A percentile compares a stretch with the other conserved stretches of the same genome.
These are phyloP conservation scores for Beta corolliflora DNA, from an alignment of 179 eudicot species.

Conservation along the genomic window DNA sequence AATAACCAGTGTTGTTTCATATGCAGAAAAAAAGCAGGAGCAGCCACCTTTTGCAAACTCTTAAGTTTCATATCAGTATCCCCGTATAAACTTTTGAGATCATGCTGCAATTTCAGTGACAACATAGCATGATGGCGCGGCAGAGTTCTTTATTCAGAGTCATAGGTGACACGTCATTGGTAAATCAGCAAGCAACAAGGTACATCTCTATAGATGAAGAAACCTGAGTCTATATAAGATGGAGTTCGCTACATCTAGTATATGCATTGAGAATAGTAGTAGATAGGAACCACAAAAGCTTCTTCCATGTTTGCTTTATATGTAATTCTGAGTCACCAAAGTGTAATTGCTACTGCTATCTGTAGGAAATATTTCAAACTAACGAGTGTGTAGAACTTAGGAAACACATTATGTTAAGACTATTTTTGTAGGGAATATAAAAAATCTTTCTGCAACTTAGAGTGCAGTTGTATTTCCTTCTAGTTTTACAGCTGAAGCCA, in stretches of 20 bases:
- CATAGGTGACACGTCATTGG: not conserved
- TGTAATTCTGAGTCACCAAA: not conserved
- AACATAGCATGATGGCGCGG: not conserved
- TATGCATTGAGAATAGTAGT: not conserved
- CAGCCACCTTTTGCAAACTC: not conserved
- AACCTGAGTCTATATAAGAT: not conserved
- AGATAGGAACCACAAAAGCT: not conserved
- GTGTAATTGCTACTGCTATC: not conserved
- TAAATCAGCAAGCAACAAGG: not conserved
- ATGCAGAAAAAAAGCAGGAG: not conserved
- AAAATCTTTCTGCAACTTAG: not conserved
- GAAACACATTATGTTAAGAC: not conserved
- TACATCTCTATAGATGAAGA: not conserved
- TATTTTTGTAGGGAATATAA: not conserved
- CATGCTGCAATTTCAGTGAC: not conserved
- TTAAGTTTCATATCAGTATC: not conserved
- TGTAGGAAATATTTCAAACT: not conserved
- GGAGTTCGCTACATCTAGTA: not conserved
- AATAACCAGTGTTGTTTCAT: slow-evolving; percentile 7
- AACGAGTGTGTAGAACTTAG: not conserved
- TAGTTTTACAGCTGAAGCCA: not conserved
- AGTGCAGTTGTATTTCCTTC: not conserved
- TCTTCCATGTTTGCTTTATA: not conserved
- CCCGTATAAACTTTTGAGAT: not conserved
- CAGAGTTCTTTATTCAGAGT: not conserved